Evolutionary conservation across 2,329 filamentous ascomycete genomes (phyloP).

Genomic region (Apiospora marii): DNA sequence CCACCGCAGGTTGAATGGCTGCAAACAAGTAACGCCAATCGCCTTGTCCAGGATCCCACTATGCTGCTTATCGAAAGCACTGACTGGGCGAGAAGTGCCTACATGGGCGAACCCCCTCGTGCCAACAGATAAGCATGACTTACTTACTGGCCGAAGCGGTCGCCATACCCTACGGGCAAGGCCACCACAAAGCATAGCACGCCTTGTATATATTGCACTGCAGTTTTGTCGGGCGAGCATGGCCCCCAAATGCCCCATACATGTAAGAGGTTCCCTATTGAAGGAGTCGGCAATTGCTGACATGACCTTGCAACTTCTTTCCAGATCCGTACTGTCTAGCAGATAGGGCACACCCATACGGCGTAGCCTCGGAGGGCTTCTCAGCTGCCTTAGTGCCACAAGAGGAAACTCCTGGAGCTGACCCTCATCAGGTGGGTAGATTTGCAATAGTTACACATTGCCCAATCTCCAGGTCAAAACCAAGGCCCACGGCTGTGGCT

Average conservation of each 20-base stretch:
- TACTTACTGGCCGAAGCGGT: neutral
- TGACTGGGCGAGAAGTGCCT: neutral
- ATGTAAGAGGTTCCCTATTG: neutral
- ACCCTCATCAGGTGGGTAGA: conserved; percentile 4
- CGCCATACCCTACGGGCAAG: neutral
- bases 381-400: neutral
- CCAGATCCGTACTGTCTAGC: conserved; percentile 12
- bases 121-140: neutral
- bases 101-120: neutral
- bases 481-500: neutral
- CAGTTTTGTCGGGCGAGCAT: conserved; percentile 3
- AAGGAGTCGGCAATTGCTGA: conserved; percentile 13
- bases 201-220: conserved; percentile 13
- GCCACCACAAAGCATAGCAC: neutral
- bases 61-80: neutral
- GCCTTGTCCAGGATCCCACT: neutral
- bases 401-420: neutral
- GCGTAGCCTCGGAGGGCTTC: conserved; percentile 12
- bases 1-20: neutral
- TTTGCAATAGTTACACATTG: neutral
- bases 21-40: neutral
- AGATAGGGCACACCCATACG: conserved; percentile 18
- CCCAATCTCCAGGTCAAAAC: neutral
- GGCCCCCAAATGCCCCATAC: neutral
- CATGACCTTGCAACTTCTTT: conserved; percentile 4